Base-by-base conservation (phyloP, 805 yeast species). In the Clavispora asparagi region DNA sequence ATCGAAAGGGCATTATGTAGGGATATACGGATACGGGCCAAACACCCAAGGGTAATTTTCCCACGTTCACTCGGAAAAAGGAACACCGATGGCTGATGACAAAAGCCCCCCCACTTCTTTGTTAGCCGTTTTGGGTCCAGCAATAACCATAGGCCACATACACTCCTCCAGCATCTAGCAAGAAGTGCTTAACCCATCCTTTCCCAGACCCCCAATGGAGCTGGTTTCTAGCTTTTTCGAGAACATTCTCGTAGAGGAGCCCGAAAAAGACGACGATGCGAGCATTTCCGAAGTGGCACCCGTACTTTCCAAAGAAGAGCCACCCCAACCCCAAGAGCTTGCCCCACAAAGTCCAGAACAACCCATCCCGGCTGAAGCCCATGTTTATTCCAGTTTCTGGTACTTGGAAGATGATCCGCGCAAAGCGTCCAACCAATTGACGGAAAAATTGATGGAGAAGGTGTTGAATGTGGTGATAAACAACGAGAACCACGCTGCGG, bases 391-490 rank as follows among this genome's bases (percentile, higher is more conserved):
- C 9, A 53, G 56, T 16, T 58, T 58, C 48, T 63, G 67, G 67
- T 53, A 55, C 46, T 49, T 54, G 35, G 58, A 54, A 38, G 52
- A 55, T 41, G 60, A 56, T 45, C 51, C 56, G 23, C 53, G 52
- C 19, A 60, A 59, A 33, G 55, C 47, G n/a, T 50, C 58, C 46
- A 60, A 53, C 43, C 56, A 45, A 28, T 46, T 85, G 58, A 74
- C 87, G 0, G 95, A 88, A 54, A 83, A 82, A 45, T 63, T 88
- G 45, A 76, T 88, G 53, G 96, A 89, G 56, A 77, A 82, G 57
- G 68, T 87, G 42, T 65, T 88, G 7, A 70, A 81, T 19, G 79
- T 87, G 82, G 85, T 90, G 1, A 68, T 87, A 13, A 71, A 79
- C 3, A 76, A 77, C 16, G 63, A 73, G 17, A 73, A 73, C 19